Conservation (phyloP, 2,329 filamentous ascomycete species). For the Hypomyces rosellus region DNA sequence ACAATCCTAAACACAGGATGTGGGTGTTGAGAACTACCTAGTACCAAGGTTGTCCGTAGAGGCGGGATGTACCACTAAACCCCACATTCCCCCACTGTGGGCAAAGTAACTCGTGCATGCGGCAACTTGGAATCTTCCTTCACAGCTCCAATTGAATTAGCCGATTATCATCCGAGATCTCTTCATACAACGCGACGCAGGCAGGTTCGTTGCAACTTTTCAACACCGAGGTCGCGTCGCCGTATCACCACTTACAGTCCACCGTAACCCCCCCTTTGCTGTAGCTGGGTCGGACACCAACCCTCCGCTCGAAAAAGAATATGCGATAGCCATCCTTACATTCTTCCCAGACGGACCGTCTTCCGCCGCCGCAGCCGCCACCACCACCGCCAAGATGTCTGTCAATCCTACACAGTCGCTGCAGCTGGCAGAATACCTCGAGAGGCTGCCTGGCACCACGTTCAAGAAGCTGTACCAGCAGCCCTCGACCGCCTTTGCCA, state of each 20-base stretch:
- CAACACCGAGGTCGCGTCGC: background rate
- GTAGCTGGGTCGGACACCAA: constrained; percentile 1
- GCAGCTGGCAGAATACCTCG: constrained; percentile 80
- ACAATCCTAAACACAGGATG: too few relatives aligned
- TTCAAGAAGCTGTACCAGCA: constrained; percentile 92
- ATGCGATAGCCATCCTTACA: constrained; percentile 5
- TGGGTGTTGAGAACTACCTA: too few relatives aligned
- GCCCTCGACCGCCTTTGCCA: constrained; percentile 88
- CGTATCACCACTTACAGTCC: background rate
- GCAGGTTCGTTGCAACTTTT: background rate
- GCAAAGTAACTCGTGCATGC: too few relatives aligned
- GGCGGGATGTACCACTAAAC: too few relatives aligned
- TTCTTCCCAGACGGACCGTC: constrained; percentile 20
- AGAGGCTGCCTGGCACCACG: constrained; percentile 81
- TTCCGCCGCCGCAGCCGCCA: constrained; percentile 13
- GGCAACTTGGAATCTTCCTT: too few relatives aligned
- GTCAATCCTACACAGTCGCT: constrained; percentile 43
- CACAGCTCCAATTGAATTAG: too few relatives aligned
- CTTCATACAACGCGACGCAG: background rate
- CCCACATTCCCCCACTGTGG: too few relatives aligned
- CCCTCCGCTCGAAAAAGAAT: background rate
- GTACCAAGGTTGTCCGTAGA: too few relatives aligned
- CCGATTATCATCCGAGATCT: constrained; percentile 10
- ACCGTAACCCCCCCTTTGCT: background rate
- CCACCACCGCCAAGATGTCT: constrained; percentile 35